These are phyloP conservation scores for Mortierella sp. DNA, from an alignment of 371 early-diverging fungal species.

Conservation along the genomic window DNA sequence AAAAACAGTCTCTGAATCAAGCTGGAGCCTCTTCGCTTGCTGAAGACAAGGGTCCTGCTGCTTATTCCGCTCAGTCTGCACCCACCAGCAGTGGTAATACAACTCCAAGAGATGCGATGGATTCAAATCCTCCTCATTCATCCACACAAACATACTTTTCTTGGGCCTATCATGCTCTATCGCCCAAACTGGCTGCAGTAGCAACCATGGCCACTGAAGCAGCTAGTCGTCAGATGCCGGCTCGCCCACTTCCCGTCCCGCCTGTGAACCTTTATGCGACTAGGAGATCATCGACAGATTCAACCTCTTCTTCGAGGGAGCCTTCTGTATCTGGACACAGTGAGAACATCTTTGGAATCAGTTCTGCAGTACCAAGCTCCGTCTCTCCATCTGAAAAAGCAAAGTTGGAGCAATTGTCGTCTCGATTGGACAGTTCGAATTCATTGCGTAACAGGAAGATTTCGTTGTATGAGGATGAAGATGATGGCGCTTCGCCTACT, in stretches of 20 bases:
- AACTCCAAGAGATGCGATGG: not conserved
- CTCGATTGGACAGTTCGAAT: constrained; percentile 19
- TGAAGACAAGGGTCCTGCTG: not conserved
- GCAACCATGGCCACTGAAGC: constrained; percentile 45
- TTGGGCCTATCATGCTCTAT: constrained; percentile 38
- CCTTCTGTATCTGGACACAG: constrained; percentile 4
- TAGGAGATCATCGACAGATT: constrained; percentile 18
- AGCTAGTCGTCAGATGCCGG: constrained; percentile 22
- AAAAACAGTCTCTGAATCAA: constrained; percentile 23
- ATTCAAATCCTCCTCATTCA: not conserved
- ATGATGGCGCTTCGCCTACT: not conserved
- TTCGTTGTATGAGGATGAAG: constrained; percentile 37
- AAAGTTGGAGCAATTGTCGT: constrained; percentile 24
- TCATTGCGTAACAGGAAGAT: constrained; percentile 40
- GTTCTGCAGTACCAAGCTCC: not conserved
- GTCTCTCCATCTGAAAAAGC: constrained; percentile 15
- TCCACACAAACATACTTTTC: constrained; percentile 21
- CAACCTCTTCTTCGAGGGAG: constrained; percentile 24
- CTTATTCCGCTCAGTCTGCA: constrained; percentile 1
- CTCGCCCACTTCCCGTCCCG: constrained; percentile 44
- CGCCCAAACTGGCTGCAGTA: constrained; percentile 43
- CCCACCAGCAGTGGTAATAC: not conserved
- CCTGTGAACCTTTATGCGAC: constrained; percentile 29
- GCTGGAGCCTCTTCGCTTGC: constrained; percentile 9
- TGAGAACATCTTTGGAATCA: constrained; percentile 25